phyloP scores from a whole-genome alignment of 352 stramenopile species.

The Pythium dissimile region DNA sequence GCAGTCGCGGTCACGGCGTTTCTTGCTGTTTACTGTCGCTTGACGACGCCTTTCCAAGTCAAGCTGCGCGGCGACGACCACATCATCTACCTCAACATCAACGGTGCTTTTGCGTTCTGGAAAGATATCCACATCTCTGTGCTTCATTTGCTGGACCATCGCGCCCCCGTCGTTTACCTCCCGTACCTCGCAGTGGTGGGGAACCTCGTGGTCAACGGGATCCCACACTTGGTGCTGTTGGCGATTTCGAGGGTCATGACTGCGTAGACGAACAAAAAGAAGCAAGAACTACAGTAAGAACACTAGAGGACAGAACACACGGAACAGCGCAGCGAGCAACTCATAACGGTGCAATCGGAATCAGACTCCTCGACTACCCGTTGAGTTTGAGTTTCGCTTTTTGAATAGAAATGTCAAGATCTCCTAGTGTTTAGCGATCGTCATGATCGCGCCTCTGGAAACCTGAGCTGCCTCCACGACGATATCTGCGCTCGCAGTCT shows the following conservation, averaged over 20 bases:
- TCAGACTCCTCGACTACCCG: no score
- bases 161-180: conserved; percentile 60
- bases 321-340: no score
- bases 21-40: conserved; percentile 50
- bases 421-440: no score
- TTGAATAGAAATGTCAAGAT: no score
- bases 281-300: no score
- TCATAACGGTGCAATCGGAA: no score
- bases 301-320: no score
- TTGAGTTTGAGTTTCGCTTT: no score
- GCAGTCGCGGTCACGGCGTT: conserved; percentile 61
- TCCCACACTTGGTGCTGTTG: conserved; percentile 67
- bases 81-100: conserved; percentile 79
- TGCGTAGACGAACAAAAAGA: neutral
- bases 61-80: conserved; percentile 57
- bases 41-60: conserved; percentile 64
- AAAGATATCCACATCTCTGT: conserved; percentile 70
- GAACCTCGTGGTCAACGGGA: conserved; percentile 67
- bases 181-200: conserved; percentile 61
- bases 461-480: neutral
- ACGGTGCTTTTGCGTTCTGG: conserved; percentile 83
- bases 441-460: neutral
- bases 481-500: neutral
- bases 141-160: conserved; percentile 75
- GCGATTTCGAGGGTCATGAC: conserved; percentile 54